These are phyloP conservation scores for Panaeolus papilionaceus DNA, from an alignment of 768 basidiomycete species.

Conservation along the genomic window DNA sequence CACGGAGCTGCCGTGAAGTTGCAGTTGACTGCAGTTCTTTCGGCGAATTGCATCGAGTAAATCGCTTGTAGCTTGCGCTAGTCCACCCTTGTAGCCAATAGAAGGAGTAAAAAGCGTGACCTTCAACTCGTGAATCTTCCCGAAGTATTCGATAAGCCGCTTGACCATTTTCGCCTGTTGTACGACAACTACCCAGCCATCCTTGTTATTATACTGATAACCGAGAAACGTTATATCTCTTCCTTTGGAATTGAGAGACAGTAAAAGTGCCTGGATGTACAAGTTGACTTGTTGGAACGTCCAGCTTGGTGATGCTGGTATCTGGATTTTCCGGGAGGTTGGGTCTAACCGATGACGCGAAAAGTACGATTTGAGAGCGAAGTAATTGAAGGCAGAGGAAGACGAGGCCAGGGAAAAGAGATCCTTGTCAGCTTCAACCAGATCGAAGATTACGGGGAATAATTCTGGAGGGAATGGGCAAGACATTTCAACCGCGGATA, in stretches of 20 bases:
- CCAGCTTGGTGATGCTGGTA: background rate
- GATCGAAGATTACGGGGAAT: background rate
- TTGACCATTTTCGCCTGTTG: background rate
- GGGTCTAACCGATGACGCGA: background rate
- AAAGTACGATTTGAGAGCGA: background rate
- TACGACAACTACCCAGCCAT: background rate
- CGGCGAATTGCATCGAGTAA: background rate
- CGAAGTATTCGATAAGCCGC: background rate
- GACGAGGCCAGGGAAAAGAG: background rate
- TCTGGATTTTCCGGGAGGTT: background rate
- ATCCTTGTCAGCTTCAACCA: background rate
- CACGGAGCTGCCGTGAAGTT: background rate
- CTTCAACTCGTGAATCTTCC: background rate
- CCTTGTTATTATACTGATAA: background rate
- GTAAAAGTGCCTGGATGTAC: background rate
- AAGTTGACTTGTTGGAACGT: background rate
- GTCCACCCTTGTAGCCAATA: background rate
- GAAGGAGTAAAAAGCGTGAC: background rate
- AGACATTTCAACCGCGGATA: background rate
- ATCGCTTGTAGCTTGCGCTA: background rate
- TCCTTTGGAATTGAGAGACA: background rate
- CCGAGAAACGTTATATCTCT: background rate
- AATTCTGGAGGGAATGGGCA: background rate
- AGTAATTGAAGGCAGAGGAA: background rate
- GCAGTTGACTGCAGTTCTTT: background rate